Percentiles rank a stretch among this genome's conserved stretches.
Evolutionary conservation across 306 rosid genomes (phyloP).

Genomic region (Gastrolobium villosum): DNA sequence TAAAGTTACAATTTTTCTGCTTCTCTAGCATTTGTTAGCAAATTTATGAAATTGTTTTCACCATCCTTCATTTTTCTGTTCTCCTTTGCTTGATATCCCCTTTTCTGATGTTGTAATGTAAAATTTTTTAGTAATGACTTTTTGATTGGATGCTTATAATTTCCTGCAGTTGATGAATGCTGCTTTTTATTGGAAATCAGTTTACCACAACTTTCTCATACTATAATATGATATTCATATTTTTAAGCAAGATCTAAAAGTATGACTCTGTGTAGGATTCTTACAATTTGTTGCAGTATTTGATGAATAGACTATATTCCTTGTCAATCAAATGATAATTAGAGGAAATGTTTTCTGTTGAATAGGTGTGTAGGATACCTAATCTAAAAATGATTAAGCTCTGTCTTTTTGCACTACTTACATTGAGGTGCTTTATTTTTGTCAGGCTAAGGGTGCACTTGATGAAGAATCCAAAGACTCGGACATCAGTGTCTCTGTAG

Average conservation of each 20-base stretch:
- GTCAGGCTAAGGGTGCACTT: constrained; percentile 57
- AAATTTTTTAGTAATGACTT: neutral
- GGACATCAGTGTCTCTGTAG: constrained; percentile 49
- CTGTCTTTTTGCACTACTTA: constrained; percentile 16
- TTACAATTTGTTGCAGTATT: constrained; percentile 36
- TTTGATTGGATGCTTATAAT: constrained; percentile 1
- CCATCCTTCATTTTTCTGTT: neutral
- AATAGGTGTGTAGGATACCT: constrained; percentile 6
- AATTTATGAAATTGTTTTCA: neutral
- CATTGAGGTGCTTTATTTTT: constrained; percentile 39
- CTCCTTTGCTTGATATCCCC: constrained; percentile 33
- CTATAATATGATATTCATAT: constrained; percentile 1
- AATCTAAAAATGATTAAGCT: constrained; percentile 24
- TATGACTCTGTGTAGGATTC: constrained; percentile 16
- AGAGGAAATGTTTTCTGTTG: constrained; percentile 1
- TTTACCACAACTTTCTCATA: neutral
- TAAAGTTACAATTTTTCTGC: neutral
- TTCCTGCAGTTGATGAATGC: neutral
- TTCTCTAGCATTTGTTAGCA: neutral
- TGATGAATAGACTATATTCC: constrained; percentile 1
- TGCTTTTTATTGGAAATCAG: neutral
- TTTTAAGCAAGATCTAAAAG: neutral
- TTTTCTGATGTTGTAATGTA: constrained; percentile 10
- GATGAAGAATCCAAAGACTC: constrained; percentile 57
- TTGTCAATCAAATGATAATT: neutral